Evolutionary conservation across 208 protist genomes (phyloP).

Genomic region (Wallacemonas sp.): DNA sequence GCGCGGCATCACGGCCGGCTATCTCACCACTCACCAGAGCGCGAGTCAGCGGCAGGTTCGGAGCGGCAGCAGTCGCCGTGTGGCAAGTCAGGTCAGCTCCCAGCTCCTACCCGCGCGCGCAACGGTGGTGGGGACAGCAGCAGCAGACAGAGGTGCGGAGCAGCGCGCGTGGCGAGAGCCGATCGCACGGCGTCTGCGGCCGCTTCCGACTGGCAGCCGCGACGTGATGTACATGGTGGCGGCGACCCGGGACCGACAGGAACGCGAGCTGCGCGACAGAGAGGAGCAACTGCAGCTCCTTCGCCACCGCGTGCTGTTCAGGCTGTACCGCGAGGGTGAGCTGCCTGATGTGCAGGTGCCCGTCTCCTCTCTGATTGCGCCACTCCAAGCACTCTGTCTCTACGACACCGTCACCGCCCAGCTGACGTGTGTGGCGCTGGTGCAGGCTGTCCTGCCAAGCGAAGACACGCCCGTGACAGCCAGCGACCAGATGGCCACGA

Average conservation of each 20-base stretch:
- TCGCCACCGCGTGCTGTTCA: conserved; percentile 27
- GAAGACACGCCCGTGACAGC: too few relatives aligned
- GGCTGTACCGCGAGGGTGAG: conserved; percentile 60
- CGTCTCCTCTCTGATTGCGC: conserved; percentile 63
- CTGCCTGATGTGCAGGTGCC: conserved; percentile 86
- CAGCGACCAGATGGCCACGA: too few relatives aligned
- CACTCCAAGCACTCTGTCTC: conserved; percentile 78
- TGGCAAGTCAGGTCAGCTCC: conserved; percentile 10
- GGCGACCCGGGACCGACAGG: conserved; percentile 11
- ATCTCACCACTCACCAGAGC: background rate
- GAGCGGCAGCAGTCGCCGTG: background rate
- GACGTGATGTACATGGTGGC: conserved; percentile 15
- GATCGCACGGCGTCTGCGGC: conserved; percentile 14
- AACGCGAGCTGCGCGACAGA: conserved; percentile 13
- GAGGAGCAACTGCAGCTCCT: conserved; percentile 11
- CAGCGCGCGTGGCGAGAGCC: background rate
- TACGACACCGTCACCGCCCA: conserved; percentile 53
- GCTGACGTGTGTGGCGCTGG: conserved; percentile 15
- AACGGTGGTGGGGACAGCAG: background rate
- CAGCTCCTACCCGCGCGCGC: conserved; percentile 14
- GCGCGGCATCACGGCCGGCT: background rate
- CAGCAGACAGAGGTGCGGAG: background rate
- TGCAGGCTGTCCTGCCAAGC: background rate
- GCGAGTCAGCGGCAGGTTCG: background rate
- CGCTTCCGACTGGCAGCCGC: conserved; percentile 11